Evolutionary conservation across 805 yeast species (phyloP), one percentile per base, ranked within the genome.

Genomic region (Dipodascopsis tothii): DNA sequence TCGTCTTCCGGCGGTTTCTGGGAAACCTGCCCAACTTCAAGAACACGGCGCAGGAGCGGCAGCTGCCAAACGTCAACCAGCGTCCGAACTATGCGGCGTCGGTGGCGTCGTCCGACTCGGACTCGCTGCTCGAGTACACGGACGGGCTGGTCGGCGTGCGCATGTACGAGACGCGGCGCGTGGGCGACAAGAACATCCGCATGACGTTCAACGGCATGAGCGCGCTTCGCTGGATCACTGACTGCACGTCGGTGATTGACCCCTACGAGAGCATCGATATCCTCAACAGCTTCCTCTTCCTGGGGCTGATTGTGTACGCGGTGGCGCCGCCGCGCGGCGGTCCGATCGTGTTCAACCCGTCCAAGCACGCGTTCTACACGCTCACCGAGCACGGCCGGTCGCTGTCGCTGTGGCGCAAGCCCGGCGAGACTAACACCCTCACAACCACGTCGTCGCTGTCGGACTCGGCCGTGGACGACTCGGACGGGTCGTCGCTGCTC

Each of bases 211-310:
- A 83, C 1, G 94, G 96, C 0, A 82, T 82, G 54, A 81, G 92
- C 0, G 66, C 81, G 0, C 73, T 79, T 62, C 96, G 87, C 57
- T 90, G 95, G 95, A 57, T 90, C 4, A 71, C 81, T 76, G 97
- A 90, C 51, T 87, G 96, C 57, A 83, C 95, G 0, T 92, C 84
- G 56, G 67, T 80, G 1, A 86, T 90, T 95, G 73, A 75, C 46
- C 80, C 88, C 36, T 80, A 76, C 55, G 98, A 90, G 61, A 96
- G 96, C 3, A 71, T 87, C 48, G 87, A 77, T 60, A 84, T 90
- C 23, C 73, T 90, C 55, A 83, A 81, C 57, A 68, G 87, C 56
- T 50, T 51, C 35, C 25, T 51, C 3, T 18, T n/a, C 5, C 40
- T 21, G 4, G 46, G 39, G 79, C 40, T 51, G 3, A 36, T 41